phyloP scores from a whole-genome alignment of 768 basidiomycete species.

The Leucosporidium creatinivorum region DNA sequence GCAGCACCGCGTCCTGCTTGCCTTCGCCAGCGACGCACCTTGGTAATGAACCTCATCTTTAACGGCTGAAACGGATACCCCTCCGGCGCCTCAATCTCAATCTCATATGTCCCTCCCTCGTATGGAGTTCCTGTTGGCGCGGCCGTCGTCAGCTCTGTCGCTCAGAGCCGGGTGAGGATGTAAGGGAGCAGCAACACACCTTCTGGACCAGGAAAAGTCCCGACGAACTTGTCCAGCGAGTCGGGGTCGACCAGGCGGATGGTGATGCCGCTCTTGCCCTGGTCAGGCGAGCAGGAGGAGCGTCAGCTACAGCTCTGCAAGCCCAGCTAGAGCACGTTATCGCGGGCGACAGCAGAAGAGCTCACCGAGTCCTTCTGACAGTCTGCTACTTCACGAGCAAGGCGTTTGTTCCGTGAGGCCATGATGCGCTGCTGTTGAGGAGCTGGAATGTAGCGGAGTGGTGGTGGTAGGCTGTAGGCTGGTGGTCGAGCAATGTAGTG shows the following conservation, averaged over 20 bases:
- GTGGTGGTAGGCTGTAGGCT: too few species aligned
- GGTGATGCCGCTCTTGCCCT: constrained; percentile 3
- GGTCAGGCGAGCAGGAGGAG: background rate
- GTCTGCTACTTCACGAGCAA: constrained; percentile 15
- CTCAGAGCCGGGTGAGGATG: too few species aligned
- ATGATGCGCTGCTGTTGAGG: background rate
- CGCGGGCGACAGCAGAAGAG: too few species aligned
- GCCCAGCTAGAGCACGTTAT: background rate
- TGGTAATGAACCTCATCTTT: constrained; percentile 95
- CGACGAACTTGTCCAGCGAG: constrained; percentile 18
- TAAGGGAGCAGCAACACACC: too few species aligned
- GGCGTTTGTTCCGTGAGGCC: constrained; percentile 15
- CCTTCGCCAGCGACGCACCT: background rate
- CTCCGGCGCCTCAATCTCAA: constrained; percentile 13
- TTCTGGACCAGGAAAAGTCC: constrained; percentile 15
- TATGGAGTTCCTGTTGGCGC: constrained; percentile 13
- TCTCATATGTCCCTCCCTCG: constrained; percentile 27
- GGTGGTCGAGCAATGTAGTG: too few species aligned
- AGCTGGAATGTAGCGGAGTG: background rate
- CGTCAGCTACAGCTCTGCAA: too few species aligned
- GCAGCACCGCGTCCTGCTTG: too few species aligned
- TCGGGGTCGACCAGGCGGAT: constrained; percentile 6
- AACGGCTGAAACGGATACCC: constrained; percentile 60
- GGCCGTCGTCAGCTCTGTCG: too few species aligned
- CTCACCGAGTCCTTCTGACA: constrained; percentile 12